These are phyloP conservation scores for Globisporangium alternatum DNA, from an alignment of 352 stramenopile species.

Conservation along the genomic window DNA sequence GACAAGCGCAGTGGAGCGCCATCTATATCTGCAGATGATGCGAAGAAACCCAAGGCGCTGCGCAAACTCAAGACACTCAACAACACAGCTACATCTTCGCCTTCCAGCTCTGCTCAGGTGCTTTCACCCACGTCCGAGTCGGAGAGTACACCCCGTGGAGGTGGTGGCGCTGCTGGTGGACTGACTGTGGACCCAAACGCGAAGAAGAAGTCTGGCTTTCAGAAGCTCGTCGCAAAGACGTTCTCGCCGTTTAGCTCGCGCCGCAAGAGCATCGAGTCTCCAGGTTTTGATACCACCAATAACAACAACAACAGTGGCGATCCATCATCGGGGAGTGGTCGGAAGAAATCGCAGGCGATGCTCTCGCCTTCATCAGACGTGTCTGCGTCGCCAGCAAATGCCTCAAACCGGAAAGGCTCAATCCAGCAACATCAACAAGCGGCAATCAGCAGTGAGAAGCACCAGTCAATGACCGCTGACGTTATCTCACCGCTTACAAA, in stretches of 20 bases:
- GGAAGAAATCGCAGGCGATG: neutral
- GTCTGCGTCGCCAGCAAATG: neutral
- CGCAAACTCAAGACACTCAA: slow-evolving; percentile 8
- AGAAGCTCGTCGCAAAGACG: slow-evolving; percentile 59
- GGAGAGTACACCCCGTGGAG: slow-evolving; percentile 7
- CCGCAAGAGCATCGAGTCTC: slow-evolving; percentile 25
- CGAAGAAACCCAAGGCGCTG: neutral
- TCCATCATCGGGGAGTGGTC: neutral
- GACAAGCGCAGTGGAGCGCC: slow-evolving; percentile 5
- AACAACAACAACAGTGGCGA: slow-evolving; percentile 7
- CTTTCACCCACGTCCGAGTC: slow-evolving; percentile 18
- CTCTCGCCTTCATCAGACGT: slow-evolving; percentile 7
- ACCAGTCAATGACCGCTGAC: neutral
- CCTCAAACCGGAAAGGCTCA: neutral
- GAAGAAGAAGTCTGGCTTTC: slow-evolving; percentile 51
- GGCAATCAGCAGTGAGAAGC: neutral
- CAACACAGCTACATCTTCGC: neutral
- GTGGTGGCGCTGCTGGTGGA: slow-evolving; percentile 5
- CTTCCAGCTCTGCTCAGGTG: neutral
- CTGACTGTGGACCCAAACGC: neutral
- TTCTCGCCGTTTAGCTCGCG: slow-evolving; percentile 58
- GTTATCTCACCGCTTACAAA: slow-evolving; percentile 7
- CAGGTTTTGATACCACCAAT: slow-evolving; percentile 3
- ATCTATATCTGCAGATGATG: neutral
- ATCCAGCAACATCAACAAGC: neutral